These are phyloP conservation scores for Nakaseomyces nivariensis DNA, from an alignment of 1,139 yeast genomes.

Conservation along the genomic window DNA sequence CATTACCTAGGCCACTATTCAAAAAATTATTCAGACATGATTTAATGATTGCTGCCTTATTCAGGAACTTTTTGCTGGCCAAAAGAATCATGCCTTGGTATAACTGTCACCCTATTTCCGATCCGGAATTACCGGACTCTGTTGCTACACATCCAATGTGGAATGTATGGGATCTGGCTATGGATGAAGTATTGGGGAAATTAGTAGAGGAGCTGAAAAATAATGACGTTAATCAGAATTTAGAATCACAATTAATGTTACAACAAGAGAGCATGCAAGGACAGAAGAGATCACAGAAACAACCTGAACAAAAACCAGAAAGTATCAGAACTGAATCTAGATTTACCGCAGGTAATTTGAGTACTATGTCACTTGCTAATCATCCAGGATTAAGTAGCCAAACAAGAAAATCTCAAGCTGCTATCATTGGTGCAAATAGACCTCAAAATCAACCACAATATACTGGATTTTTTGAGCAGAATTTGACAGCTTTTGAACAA, in stretches of 20 bases:
- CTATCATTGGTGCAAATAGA: constrained; percentile 12
- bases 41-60: constrained; percentile 90
- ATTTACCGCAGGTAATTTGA: constrained; percentile 26
- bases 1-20: constrained; percentile 78
- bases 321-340: constrained; percentile 22
- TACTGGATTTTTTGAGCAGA: constrained; percentile 91
- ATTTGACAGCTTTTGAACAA: constrained; percentile 87
- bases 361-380: constrained; percentile 29
- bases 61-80: constrained; percentile 83
- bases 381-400: constrained; percentile 18
- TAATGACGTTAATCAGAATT: constrained; percentile 22
- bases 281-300: constrained; percentile 17
- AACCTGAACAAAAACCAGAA: constrained; percentile 13
- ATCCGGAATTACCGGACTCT: constrained; percentile 82
- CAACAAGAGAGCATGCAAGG: constrained; percentile 16
- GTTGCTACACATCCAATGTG: constrained; percentile 84
- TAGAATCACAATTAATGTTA: constrained; percentile 19
- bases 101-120: constrained; percentile 90
- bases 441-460: constrained; percentile 52
- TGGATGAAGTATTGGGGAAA: constrained; percentile 82
- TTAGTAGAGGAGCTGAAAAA: constrained; percentile 35
- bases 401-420: constrained; percentile 10
- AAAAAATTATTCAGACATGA: constrained; percentile 90
- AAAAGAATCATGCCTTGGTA: constrained; percentile 89
- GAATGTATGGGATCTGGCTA: constrained; percentile 98